A percentile compares a stretch with the other conserved stretches of the same genome.
Conservation (phyloP, 75 land plant genomes). For the Chamaecyparis obtusa region DNA sequence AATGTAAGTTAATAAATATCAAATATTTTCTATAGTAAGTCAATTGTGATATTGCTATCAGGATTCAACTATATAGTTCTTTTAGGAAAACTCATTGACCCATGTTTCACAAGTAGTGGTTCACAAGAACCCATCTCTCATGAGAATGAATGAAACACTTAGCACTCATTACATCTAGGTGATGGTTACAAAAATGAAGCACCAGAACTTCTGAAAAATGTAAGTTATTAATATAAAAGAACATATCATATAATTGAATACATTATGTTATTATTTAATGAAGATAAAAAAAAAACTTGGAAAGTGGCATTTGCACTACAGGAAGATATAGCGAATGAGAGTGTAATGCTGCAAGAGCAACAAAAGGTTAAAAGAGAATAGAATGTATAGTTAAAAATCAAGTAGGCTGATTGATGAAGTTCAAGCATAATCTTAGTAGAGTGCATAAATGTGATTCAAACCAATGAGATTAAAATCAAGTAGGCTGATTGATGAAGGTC, state of each 20-base stretch:
- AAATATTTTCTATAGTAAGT: no score
- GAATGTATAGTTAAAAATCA: constrained; percentile 64
- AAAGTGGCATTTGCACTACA: constrained; percentile 82
- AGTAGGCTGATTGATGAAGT: constrained; percentile 62
- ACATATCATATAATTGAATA: constrained; percentile 51
- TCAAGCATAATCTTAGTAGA: constrained; percentile 63
- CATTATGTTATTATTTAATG: constrained; percentile 80
- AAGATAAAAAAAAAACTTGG: constrained; percentile 98
- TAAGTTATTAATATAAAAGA: constrained; percentile 53
- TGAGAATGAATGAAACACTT: no score
- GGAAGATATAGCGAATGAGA: constrained; percentile 75
- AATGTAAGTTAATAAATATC: constrained; percentile 65
- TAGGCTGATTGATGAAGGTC: constrained; percentile 61
- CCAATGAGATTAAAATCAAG: constrained; percentile 65
- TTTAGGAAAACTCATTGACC: no score
- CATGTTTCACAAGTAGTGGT: no score
- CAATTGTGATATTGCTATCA: no score
- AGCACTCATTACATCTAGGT: no score
- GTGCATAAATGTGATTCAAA: constrained; percentile 48
- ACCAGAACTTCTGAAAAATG: no score
- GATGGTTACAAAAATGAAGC: no score
- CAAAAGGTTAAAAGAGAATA: constrained; percentile 67
- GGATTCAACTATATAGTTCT: no score
- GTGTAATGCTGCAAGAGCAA: constrained; percentile 55
- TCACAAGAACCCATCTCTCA: no score